phyloP scores from a whole-genome alignment of 2,329 filamentous ascomycete genomes.

The Claviceps sp. region DNA sequence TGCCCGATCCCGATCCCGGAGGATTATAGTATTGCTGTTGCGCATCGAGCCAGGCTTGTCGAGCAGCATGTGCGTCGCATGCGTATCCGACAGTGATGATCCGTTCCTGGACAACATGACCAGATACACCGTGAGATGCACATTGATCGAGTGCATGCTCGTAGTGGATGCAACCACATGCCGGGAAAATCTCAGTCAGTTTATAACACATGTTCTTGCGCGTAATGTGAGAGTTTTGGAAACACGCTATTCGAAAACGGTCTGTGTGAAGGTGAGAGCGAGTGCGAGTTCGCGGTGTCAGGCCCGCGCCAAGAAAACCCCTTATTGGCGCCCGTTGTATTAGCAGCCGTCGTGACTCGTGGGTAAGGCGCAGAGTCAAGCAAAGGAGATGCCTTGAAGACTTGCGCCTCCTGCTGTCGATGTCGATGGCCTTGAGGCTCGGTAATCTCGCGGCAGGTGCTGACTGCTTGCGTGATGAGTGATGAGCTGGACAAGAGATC shows the following conservation, averaged over 20 bases:
- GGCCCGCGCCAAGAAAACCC: background rate
- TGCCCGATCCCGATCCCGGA: constrained; percentile 25
- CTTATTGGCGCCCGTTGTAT: too few species aligned
- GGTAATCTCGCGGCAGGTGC: too few species aligned
- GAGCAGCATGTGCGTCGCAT: constrained; percentile 33
- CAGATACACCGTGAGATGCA: constrained; percentile 56
- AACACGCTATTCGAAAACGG: background rate
- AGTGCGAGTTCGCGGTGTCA: background rate
- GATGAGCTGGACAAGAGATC: background rate
- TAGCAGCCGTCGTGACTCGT: background rate
- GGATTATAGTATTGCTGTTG: constrained; percentile 38
- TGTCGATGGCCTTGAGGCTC: too few species aligned
- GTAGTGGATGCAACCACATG: constrained; percentile 80
- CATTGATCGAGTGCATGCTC: constrained; percentile 78
- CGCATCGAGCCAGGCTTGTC: constrained; percentile 25
- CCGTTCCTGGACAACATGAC: constrained; percentile 59
- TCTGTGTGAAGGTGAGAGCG: background rate
- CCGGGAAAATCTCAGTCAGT: constrained; percentile 72
- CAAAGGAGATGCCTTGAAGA: background rate
- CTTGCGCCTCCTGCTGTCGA: background rate
- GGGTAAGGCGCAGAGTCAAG: background rate
- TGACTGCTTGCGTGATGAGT: background rate
- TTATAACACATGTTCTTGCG: constrained; percentile 64
- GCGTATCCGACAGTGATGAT: constrained; percentile 74
- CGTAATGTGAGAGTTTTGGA: constrained; percentile 2